phyloP scores from a whole-genome alignment of 305 asterid genomes.

The Ajuga reptans region DNA sequence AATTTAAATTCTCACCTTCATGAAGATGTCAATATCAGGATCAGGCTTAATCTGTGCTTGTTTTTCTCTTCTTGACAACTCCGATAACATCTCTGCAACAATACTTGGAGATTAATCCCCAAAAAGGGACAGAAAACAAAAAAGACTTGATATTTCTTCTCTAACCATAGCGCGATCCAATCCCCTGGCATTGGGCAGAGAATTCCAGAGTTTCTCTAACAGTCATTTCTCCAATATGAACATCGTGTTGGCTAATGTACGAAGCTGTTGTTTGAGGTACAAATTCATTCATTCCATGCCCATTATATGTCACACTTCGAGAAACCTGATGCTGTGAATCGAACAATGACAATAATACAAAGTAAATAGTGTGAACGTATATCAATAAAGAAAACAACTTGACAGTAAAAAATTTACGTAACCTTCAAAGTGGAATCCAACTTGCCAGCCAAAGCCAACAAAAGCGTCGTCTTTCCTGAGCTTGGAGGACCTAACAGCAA shows the following conservation, averaged over 20 bases:
- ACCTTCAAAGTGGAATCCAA: slow-evolving; percentile 33
- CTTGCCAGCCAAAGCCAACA: slow-evolving; percentile 44
- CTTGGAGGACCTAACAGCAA: slow-evolving; percentile 45
- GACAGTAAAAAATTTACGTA: background rate
- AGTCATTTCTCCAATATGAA: slow-evolving; percentile 44
- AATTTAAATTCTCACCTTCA: slow-evolving; percentile 27
- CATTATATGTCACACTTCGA: slow-evolving; percentile 38
- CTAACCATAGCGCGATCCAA: slow-evolving; percentile 36
- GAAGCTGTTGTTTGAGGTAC: slow-evolving; percentile 38
- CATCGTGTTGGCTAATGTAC: slow-evolving; percentile 37
- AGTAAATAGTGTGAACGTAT: background rate
- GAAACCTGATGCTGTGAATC: slow-evolving; percentile 18
- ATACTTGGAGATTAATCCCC: too few species aligned
- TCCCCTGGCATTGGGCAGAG: slow-evolving; percentile 43
- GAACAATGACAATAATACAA: background rate
- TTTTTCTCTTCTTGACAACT: slow-evolving; percentile 34
- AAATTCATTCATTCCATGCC: slow-evolving; percentile 34
- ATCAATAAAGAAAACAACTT: background rate
- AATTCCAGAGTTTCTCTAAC: slow-evolving; percentile 41
- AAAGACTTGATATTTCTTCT: background rate
- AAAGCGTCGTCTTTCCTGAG: slow-evolving; percentile 40
- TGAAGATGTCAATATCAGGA: slow-evolving; percentile 37
- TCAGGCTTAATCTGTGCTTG: slow-evolving; percentile 34
- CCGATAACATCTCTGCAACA: slow-evolving; percentile 29
- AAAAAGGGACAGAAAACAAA: too few species aligned